Evolutionary conservation across 345 rosid genomes (phyloP).

Genomic region (Citrus unshiu): DNA sequence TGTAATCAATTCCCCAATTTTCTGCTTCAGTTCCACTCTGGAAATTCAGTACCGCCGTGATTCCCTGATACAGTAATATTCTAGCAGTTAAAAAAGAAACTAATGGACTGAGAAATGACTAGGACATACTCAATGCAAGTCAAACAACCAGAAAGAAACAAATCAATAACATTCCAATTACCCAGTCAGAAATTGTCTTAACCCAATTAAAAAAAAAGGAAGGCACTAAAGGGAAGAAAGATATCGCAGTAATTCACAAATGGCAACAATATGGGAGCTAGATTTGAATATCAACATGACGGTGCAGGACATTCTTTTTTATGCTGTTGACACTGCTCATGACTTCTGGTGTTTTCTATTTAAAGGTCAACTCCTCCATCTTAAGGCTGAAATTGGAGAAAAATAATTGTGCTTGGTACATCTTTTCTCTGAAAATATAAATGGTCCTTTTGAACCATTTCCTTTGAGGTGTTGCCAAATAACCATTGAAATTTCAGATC

Average conservation of each 20-base stretch:
- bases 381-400: background rate
- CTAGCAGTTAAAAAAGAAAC: constrained; percentile 16
- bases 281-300: background rate
- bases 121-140: background rate
- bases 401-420: background rate
- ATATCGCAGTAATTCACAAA: background rate
- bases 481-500: background rate
- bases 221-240: background rate
- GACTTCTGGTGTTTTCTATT: background rate
- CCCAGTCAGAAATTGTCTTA: background rate
- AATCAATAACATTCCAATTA: background rate
- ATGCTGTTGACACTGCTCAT: background rate
- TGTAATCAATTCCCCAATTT: constrained; percentile 74
- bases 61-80: constrained; percentile 47
- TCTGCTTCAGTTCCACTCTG: constrained; percentile 82
- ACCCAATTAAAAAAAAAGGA: background rate
- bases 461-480: background rate
- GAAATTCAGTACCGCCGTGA: constrained; percentile 80
- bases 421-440: background rate
- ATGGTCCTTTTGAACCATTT: background rate
- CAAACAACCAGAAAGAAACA: background rate
- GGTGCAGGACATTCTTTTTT: background rate
- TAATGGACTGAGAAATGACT: constrained; percentile 3
- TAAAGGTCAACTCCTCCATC: constrained; percentile 1
- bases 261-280: background rate